Conservation (phyloP, 331 rosid species). For the Rosa hybrid region DNA sequence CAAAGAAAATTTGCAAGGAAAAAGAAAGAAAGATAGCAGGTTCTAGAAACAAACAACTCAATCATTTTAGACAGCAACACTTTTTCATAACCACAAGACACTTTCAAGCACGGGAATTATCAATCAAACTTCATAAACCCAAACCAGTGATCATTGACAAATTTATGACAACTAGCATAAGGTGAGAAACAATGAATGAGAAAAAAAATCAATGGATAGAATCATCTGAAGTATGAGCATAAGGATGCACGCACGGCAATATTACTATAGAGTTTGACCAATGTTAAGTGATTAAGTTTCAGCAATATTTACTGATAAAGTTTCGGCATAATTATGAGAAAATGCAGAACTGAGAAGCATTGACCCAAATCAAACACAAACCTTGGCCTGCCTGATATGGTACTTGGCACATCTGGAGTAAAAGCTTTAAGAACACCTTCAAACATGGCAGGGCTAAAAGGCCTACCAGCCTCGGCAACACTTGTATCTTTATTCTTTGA, state of each 20-base stretch:
- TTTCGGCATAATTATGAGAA: too few relatives aligned
- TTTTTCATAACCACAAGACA: not conserved
- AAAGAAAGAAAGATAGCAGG: not conserved
- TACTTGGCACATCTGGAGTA: constrained; percentile 70
- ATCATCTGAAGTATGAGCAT: too few relatives aligned
- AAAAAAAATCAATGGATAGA: too few relatives aligned
- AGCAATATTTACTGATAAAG: too few relatives aligned
- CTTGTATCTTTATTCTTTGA: constrained; percentile 45
- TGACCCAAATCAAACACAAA: constrained; percentile 37
- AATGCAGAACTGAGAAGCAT: not conserved
- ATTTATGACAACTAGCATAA: not conserved
- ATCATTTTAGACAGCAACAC: not conserved
- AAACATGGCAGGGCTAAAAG: constrained; percentile 85
- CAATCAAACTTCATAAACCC: not conserved
- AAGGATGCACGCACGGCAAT: not conserved
- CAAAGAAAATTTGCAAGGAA: not conserved
- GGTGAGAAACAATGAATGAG: not conserved
- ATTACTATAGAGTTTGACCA: too few relatives aligned
- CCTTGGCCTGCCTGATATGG: constrained; percentile 89
- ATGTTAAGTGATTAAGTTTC: too few relatives aligned
- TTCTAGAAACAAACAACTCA: not conserved
- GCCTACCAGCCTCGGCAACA: constrained; percentile 62
- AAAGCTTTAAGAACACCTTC: constrained; percentile 68
- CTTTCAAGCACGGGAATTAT: not conserved
- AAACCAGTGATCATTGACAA: not conserved